Conservation (phyloP, 768 basidiomycete species). For the Trametes punicea region DNA sequence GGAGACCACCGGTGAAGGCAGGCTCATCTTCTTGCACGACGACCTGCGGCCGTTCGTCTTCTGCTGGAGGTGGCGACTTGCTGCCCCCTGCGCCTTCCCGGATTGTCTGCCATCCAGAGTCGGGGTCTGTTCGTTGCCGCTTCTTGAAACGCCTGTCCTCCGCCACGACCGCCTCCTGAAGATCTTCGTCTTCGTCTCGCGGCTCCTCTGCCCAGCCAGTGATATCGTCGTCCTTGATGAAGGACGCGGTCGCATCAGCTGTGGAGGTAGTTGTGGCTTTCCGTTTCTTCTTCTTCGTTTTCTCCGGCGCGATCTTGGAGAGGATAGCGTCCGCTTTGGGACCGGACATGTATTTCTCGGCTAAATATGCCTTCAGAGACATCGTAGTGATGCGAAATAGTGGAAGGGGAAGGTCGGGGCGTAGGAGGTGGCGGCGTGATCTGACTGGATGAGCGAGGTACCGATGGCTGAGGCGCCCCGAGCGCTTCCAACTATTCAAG, state of each 20-base stretch:
- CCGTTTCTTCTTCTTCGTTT: constrained; percentile 77
- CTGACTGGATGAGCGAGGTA: neutral
- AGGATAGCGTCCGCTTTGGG: constrained; percentile 95
- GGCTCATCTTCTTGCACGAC: constrained; percentile 42
- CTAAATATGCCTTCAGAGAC: constrained; percentile 76
- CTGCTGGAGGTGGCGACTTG: constrained; percentile 49
- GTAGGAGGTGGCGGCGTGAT: neutral
- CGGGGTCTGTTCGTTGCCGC: constrained; percentile 49
- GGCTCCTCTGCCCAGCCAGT: constrained; percentile 52
- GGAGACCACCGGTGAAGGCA: constrained; percentile 69
- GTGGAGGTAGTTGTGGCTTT: constrained; percentile 39
- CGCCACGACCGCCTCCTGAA: constrained; percentile 63
- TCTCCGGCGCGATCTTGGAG: constrained; percentile 47
- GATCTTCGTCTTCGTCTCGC: constrained; percentile 56
- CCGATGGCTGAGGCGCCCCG: neutral
- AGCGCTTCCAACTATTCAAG: too few relatives aligned
- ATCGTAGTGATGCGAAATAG: neutral
- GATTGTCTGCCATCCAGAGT: constrained; percentile 67
- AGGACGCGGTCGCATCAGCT: constrained; percentile 22
- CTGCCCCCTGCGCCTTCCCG: constrained; percentile 45
- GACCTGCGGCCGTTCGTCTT: constrained; percentile 67
- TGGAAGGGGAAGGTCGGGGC: neutral
- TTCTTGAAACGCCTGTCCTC: constrained; percentile 78
- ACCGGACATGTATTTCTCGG: constrained; percentile 94
- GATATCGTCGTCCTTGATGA: constrained; percentile 63